Conservation (phyloP, 2,329 filamentous ascomycete genomes). For the Trichothecium sympodiale region DNA sequence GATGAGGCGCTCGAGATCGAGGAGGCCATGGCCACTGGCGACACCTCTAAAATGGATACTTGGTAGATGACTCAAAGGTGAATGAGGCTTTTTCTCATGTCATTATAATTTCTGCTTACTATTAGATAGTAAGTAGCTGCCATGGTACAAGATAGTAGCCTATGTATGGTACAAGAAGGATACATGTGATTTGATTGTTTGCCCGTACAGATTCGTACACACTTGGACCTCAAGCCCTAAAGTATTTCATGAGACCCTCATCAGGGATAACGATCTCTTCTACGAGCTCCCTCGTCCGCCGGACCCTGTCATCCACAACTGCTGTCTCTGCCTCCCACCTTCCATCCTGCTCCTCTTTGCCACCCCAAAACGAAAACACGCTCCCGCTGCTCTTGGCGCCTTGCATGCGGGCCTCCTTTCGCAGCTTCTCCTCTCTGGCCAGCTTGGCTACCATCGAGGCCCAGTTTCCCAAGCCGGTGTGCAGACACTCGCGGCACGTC, state of each 20-base stretch:
- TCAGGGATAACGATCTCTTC: slow-evolving; percentile 32
- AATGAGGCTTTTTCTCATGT: too few species aligned
- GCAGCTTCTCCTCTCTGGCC: slow-evolving; percentile 33
- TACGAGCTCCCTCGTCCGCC: slow-evolving; percentile 39
- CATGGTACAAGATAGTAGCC: too few species aligned
- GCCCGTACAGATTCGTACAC: too few species aligned
- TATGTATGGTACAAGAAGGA: slow-evolving; percentile 2
- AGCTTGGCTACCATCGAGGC: slow-evolving; percentile 63
- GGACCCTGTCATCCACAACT: slow-evolving; percentile 40
- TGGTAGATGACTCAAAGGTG: too few species aligned
- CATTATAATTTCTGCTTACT: too few species aligned
- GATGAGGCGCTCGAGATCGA: neutral
- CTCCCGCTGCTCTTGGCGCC: slow-evolving; percentile 16
- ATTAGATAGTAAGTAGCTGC: too few species aligned
- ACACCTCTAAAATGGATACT: too few species aligned
- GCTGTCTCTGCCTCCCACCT: slow-evolving; percentile 44
- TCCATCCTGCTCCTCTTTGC: slow-evolving; percentile 21
- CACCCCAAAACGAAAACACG: slow-evolving; percentile 26
- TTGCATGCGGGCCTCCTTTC: slow-evolving; percentile 21
- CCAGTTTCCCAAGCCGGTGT: slow-evolving; percentile 73
- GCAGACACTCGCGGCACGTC: slow-evolving; percentile 67
- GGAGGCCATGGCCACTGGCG: neutral
- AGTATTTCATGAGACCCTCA: slow-evolving; percentile 21
- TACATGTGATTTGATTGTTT: too few species aligned
- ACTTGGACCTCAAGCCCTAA: slow-evolving; percentile 27